Percentiles rank a stretch among this genome's conserved stretches.
Conservation (phyloP, 2,329 filamentous ascomycete genomes). For the Aspergillaceae sp. region DNA sequence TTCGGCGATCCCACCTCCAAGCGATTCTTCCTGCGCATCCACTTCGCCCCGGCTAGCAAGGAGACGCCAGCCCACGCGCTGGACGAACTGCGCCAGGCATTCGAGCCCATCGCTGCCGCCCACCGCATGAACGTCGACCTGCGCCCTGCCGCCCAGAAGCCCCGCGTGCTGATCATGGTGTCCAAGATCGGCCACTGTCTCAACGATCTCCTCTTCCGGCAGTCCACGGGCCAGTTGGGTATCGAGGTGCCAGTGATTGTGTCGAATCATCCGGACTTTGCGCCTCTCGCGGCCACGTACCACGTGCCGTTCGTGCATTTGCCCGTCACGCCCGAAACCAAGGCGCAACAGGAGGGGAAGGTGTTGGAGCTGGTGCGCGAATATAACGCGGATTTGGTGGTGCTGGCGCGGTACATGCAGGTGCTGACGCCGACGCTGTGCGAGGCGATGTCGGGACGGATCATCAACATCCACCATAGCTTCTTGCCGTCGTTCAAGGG, state of each 20-base stretch:
- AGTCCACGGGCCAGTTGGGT: constrained; percentile 62
- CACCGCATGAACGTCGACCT: constrained; percentile 66
- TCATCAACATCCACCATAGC: constrained; percentile 88
- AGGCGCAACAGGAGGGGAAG: constrained; percentile 60
- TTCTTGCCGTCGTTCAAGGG: constrained; percentile 85
- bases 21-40: constrained; percentile 82
- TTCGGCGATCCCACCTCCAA: constrained; percentile 67
- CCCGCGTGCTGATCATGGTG: constrained; percentile 76
- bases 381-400: constrained; percentile 67
- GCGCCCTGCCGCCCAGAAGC: constrained; percentile 59
- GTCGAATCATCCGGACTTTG: constrained; percentile 72
- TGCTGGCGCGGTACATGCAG: constrained; percentile 82
- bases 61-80: constrained; percentile 24
- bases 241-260: constrained; percentile 72
- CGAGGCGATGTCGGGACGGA: constrained; percentile 69
- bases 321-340: constrained; percentile 70
- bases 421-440: constrained; percentile 68
- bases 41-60: constrained; percentile 53
- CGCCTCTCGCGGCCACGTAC: constrained; percentile 60
- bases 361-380: constrained; percentile 62
- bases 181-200: constrained; percentile 82
- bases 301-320: constrained; percentile 73
- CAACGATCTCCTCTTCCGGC: constrained; percentile 74
- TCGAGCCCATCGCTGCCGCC: constrained; percentile 53
- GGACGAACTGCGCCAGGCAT: constrained; percentile 46